Evolutionary conservation across 2,329 filamentous ascomycete genomes (phyloP), one percentile per base, ranked within the genome.

Genomic region (Phyllosticta citrichinensis): DNA sequence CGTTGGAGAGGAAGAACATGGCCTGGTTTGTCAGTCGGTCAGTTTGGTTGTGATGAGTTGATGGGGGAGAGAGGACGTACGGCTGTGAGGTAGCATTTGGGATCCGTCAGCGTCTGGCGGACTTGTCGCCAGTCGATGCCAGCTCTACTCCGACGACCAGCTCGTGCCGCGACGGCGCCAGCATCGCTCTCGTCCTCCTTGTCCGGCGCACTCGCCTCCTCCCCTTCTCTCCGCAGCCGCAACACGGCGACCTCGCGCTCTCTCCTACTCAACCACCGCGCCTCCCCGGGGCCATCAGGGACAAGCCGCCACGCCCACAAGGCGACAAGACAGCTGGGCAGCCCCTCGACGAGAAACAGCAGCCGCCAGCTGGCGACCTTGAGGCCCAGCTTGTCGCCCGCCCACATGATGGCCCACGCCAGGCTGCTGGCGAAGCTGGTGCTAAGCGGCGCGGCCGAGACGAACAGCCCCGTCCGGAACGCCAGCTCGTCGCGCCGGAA

Each of bases 1-100:
- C 87, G 74, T 96, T 96, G 69, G 88, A 86, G 72, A 87, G 84
- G 77, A 95, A 91, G 79, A 95, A 89, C 83, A 96, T 95, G 66
- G 83, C 74, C 67, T 71, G 20, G 27, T 30, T 19, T 6, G 25
- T 11, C 17, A 9, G 30, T 61, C 24, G 60, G 57, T 17, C 52
- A 51, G 64, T 57, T 50, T 62, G 54, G 57, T 63, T 24, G 22
- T 62, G 50, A 64, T 52, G 2, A 60, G 50, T 22, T 59, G 58
- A 3, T 33, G 55, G 1, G 22, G 19, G 14, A 25, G 8, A 19
- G 20, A 52, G 5, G 6, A 71, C 77, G 68, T 63, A 78, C 77
- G 0, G 90, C 87, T 4, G 88, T 88, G 52, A 93, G 78, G 76
- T 89, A 93, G 62, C 83, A 83, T 65, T 85, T 86, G 0, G 87